phyloP scores from a whole-genome alignment of 2,329 filamentous ascomycete species.

The Neoscytalidium dimidiatum region DNA sequence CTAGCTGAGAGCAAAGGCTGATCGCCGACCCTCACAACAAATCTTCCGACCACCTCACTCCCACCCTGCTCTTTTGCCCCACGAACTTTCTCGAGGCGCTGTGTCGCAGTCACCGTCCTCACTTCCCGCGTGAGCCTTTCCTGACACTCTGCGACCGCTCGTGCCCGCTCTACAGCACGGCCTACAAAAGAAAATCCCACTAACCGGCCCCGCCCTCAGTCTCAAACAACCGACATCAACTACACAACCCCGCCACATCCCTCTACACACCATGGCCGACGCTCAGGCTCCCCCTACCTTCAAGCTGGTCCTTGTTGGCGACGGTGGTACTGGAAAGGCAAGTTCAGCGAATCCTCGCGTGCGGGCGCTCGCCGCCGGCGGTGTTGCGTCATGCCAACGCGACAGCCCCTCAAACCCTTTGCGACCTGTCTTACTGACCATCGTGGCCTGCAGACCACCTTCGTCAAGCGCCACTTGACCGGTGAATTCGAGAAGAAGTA shows the following conservation, averaged over 20 bases:
- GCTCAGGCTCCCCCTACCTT: slow-evolving; percentile 71
- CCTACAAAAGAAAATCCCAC: slow-evolving; percentile 12
- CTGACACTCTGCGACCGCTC: neutral
- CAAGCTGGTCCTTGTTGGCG: slow-evolving; percentile 99
- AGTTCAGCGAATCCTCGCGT: slow-evolving; percentile 35
- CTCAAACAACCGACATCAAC: slow-evolving; percentile 17
- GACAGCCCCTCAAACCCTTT: slow-evolving; percentile 17
- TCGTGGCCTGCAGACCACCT: slow-evolving; percentile 73
- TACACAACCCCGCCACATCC: slow-evolving; percentile 14
- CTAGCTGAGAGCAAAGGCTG: slow-evolving; percentile 18
- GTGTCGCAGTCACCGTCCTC: slow-evolving; percentile 5
- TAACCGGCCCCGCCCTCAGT: slow-evolving; percentile 17
- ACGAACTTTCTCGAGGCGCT: slow-evolving; percentile 17
- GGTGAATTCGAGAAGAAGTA: slow-evolving; percentile 99
- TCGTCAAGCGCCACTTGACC: slow-evolving; percentile 99
- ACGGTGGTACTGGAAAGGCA: slow-evolving; percentile 99
- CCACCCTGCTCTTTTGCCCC: slow-evolving; percentile 18
- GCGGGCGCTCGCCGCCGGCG: neutral
- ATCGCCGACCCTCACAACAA: slow-evolving; percentile 19
- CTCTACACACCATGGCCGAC: slow-evolving; percentile 62
- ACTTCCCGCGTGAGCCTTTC: neutral
- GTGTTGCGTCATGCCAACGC: slow-evolving; percentile 15
- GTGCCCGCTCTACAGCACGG: neutral
- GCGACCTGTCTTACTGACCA: slow-evolving; percentile 15
- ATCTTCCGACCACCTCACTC: slow-evolving; percentile 20